Percentiles rank a stretch among this genome's conserved stretches.
Evolutionary conservation across 192 early-diverging fungal genomes (phyloP).

Genomic region (Coemansia sp.): DNA sequence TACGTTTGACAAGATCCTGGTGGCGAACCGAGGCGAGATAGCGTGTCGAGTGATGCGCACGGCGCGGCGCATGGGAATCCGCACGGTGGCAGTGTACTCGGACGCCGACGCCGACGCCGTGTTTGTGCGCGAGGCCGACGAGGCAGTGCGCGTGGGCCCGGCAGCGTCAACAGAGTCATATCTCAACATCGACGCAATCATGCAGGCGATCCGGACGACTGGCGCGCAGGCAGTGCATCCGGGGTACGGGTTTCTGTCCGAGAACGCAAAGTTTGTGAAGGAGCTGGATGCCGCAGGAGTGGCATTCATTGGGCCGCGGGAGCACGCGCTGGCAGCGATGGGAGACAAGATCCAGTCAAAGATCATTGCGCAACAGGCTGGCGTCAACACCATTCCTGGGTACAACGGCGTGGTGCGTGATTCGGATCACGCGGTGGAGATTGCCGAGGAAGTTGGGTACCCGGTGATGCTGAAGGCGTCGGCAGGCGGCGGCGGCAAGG

Average conservation of each 20-base stretch:
- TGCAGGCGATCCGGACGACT: constrained; percentile 68
- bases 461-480: constrained; percentile 84
- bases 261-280: constrained; percentile 80
- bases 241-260: constrained; percentile 93
- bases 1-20: constrained; percentile 84
- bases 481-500: constrained; percentile 79
- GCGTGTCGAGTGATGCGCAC: constrained; percentile 89
- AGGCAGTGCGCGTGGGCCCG: constrained; percentile 79
- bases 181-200: constrained; percentile 73
- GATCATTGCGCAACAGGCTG: constrained; percentile 65
- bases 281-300: constrained; percentile 68
- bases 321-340: constrained; percentile 68
- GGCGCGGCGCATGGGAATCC: constrained; percentile 89
- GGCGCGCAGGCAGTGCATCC: constrained; percentile 93
- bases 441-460: constrained; percentile 66
- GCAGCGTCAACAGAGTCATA: constrained; percentile 77
- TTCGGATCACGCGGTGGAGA: constrained; percentile 68
- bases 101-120: constrained; percentile 83
- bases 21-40: constrained; percentile 96
- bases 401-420: constrained; percentile 77
- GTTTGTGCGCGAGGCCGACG: constrained; percentile 85
- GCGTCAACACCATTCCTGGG: constrained; percentile 80
- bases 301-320: constrained; percentile 68
- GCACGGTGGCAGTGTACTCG: constrained; percentile 91
- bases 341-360: constrained; percentile 82